Conservation (phyloP, 2,329 filamentous ascomycete genomes). For the Monosporascus ibericus region DNA sequence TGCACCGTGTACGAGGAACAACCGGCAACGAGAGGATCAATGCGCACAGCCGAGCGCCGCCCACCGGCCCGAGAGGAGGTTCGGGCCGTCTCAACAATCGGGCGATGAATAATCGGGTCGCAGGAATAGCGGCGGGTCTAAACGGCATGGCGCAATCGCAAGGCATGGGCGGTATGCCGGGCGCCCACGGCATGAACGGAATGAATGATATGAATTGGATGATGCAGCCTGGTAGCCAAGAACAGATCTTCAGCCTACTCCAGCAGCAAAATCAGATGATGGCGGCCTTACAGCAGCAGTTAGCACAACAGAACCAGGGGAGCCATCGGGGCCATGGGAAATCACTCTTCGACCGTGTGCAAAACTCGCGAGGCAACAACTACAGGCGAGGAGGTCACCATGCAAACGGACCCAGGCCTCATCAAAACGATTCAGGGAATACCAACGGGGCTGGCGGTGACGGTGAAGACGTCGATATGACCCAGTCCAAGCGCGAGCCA, state of each 20-base stretch:
- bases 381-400: slow-evolving; percentile 43
- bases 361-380: slow-evolving; percentile 41
- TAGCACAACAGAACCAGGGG: slow-evolving; percentile 47
- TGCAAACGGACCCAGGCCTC: slow-evolving; percentile 29
- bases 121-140: slow-evolving; percentile 43
- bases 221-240: slow-evolving; percentile 52
- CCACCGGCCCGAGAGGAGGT: slow-evolving; percentile 63
- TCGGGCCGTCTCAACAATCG: slow-evolving; percentile 42
- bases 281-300: slow-evolving; percentile 62
- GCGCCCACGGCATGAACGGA: slow-evolving; percentile 34
- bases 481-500: slow-evolving; percentile 44
- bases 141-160: slow-evolving; percentile 32
- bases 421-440: slow-evolving; percentile 27
- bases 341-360: slow-evolving; percentile 71
- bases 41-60: slow-evolving; percentile 63
- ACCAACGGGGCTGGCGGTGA: slow-evolving; percentile 31
- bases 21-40: slow-evolving; percentile 76
- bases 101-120: slow-evolving; percentile 44
- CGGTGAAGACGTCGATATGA: slow-evolving; percentile 60
- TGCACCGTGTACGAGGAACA: slow-evolving; percentile 73
- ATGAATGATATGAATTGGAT: slow-evolving; percentile 42
- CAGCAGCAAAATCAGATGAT: slow-evolving; percentile 87
- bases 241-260: slow-evolving; percentile 69
- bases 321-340: slow-evolving; percentile 39
- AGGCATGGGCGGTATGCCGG: slow-evolving; percentile 31